A percentile compares a stretch with the other conserved stretches of the same genome.
Conservation (phyloP, 2,329 filamentous ascomycete genomes). For the Graphiopsis chlorocephala region DNA sequence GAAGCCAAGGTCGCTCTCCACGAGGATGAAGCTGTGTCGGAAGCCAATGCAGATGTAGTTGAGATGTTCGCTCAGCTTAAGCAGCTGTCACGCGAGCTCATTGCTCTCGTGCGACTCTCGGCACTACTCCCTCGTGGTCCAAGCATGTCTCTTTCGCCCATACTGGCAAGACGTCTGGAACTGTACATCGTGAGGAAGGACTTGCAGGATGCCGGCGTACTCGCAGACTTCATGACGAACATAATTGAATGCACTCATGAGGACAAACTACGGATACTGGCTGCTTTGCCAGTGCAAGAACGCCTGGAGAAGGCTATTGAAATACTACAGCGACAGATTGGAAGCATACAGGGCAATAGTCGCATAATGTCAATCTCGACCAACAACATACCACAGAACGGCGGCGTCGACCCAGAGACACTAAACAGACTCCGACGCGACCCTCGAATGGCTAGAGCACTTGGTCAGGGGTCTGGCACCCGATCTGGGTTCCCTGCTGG, state of each 20-base stretch:
- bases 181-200: conserved; percentile 82
- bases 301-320: conserved; percentile 80
- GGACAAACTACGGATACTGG: conserved; percentile 83
- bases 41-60: conserved; percentile 61
- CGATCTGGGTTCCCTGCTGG: conserved; percentile 34
- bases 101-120: conserved; percentile 79
- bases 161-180: conserved; percentile 83
- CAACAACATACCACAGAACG: conserved; percentile 45
- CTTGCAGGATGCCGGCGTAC: conserved; percentile 72
- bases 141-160: conserved; percentile 67
- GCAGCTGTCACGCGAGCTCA: conserved; percentile 77
- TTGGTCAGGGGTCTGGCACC: conserved; percentile 27
- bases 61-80: conserved; percentile 78
- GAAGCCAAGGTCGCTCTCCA: conserved; percentile 74
- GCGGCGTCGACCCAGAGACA: conserved; percentile 43
- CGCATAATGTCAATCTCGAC: conserved; percentile 77
- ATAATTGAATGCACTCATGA: conserved; percentile 83
- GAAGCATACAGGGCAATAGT: conserved; percentile 79
- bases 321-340: conserved; percentile 77
- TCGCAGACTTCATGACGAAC: conserved; percentile 97
- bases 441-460: conserved; percentile 37
- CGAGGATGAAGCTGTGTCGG: conserved; percentile 54
- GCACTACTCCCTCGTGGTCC: conserved; percentile 74
- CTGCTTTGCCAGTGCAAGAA: conserved; percentile 74
- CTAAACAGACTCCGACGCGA: conserved; percentile 45